phyloP scores from a whole-genome alignment of 2,329 filamentous ascomycete species.

The Alternaria gansuensis region DNA sequence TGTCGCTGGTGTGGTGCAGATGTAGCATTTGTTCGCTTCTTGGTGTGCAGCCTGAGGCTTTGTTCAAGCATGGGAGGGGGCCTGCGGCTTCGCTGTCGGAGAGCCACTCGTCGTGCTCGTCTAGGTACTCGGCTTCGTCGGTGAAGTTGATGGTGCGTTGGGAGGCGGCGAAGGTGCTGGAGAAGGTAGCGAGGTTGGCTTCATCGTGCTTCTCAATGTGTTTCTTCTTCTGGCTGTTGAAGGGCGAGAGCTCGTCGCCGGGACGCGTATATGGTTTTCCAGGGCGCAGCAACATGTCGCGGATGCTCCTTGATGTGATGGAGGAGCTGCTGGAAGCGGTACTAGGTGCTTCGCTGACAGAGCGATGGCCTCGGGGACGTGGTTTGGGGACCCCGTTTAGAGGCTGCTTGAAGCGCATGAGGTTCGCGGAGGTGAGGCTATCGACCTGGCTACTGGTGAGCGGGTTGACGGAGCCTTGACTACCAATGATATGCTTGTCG shows the following conservation, averaged over 20 bases:
- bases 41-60: slow-evolving; percentile 39
- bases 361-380: slow-evolving; percentile 19
- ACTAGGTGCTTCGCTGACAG: slow-evolving; percentile 16
- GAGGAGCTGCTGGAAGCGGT: slow-evolving; percentile 26
- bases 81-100: slow-evolving; percentile 12
- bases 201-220: slow-evolving; percentile 30
- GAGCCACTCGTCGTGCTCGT: slow-evolving; percentile 23
- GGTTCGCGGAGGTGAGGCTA: slow-evolving; percentile 27
- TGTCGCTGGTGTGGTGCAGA: slow-evolving; percentile 21
- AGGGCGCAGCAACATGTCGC: slow-evolving; percentile 33
- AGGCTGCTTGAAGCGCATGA: slow-evolving; percentile 28
- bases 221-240: slow-evolving; percentile 19
- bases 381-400: slow-evolving; percentile 30
- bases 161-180: slow-evolving; percentile 18
- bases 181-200: slow-evolving; percentile 29
- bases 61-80: slow-evolving; percentile 37
- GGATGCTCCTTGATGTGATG: slow-evolving; percentile 33
- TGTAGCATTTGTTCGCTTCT: slow-evolving; percentile 40
- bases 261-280: slow-evolving; percentile 34
- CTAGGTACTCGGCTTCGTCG: slow-evolving; percentile 35
- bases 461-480: slow-evolving; percentile 14
- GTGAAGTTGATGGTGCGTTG: slow-evolving; percentile 40
- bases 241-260: slow-evolving; percentile 28
- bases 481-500: neutral
- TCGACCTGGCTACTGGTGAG: slow-evolving; percentile 13